These are phyloP conservation scores for Phytophthora sp. DNA, from an alignment of 352 stramenopile species.

Conservation along the genomic window DNA sequence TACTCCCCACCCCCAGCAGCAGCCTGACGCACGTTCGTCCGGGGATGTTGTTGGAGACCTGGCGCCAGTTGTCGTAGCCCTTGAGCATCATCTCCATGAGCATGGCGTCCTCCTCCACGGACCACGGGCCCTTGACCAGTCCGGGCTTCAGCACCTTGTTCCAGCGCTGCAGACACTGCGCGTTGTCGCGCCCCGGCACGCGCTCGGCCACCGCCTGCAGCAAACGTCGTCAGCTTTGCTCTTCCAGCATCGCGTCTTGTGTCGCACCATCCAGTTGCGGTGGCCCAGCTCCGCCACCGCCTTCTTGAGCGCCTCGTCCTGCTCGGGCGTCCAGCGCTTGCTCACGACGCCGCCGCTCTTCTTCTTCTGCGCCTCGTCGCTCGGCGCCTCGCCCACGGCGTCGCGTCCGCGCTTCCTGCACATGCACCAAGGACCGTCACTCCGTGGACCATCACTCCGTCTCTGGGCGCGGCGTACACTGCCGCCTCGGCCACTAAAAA, in stretches of 20 bases:
- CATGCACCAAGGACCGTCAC: not conserved
- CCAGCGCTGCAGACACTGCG: conserved; percentile 88
- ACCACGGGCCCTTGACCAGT: conserved; percentile 93
- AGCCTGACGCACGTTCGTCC: conserved; percentile 57
- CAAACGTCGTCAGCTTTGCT: not conserved
- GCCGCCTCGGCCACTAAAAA: conserved; percentile 28
- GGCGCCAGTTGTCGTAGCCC: conserved; percentile 78
- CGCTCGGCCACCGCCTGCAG: conserved; percentile 62
- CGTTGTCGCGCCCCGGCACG: conserved; percentile 70
- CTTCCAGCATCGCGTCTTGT: not conserved
- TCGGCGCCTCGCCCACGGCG: conserved; percentile 11
- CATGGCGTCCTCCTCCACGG: conserved; percentile 89
- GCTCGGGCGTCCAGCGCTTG: conserved; percentile 84
- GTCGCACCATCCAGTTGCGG: conserved; percentile 88
- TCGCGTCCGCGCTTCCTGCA: conserved; percentile 48
- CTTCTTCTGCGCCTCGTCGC: conserved; percentile 61
- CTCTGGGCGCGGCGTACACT: conserved; percentile 16
- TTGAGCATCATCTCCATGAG: conserved; percentile 87
- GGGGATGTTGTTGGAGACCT: conserved; percentile 72
- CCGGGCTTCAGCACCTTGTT: conserved; percentile 93
- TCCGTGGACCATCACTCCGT: conserved; percentile 14
- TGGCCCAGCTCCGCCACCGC: conserved; percentile 81
- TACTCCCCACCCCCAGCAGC: not conserved
- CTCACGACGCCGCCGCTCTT: conserved; percentile 39
- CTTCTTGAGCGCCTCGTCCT: conserved; percentile 84